A percentile compares a stretch with the other conserved stretches of the same genome.
phyloP scores from a whole-genome alignment of 306 rosid species.

The Quercus agrifolia region DNA sequence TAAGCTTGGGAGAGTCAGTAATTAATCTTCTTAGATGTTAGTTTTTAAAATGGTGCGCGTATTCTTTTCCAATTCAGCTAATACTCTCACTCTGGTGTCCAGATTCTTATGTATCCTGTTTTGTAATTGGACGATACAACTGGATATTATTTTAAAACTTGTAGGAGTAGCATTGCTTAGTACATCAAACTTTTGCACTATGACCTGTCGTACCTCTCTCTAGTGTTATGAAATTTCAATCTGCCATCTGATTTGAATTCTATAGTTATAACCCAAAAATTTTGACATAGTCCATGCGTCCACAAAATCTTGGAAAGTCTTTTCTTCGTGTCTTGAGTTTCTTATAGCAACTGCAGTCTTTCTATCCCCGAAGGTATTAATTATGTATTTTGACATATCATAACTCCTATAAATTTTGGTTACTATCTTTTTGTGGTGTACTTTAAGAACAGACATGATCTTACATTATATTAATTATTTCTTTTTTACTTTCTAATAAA shows the following conservation, averaged over 20 bases:
- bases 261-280: background rate
- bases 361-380: too few relatives aligned
- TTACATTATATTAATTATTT: background rate
- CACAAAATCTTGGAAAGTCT: too few relatives aligned
- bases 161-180: background rate
- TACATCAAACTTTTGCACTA: background rate
- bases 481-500: background rate
- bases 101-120: background rate
- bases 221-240: background rate
- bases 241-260: background rate
- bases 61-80: background rate
- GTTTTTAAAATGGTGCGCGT: background rate
- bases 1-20: background rate
- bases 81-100: background rate
- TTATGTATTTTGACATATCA: background rate
- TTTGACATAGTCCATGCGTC: too few relatives aligned
- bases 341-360: too few relatives aligned
- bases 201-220: background rate
- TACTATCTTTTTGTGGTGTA: background rate
- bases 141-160: background rate
- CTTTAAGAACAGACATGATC: background rate
- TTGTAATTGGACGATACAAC: background rate
- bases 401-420: background rate
- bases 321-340: too few relatives aligned
- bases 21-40: background rate